Evolutionary conservation across 371 early-diverging fungal species (phyloP).

Genomic region (Rhizopus arrhizus): DNA sequence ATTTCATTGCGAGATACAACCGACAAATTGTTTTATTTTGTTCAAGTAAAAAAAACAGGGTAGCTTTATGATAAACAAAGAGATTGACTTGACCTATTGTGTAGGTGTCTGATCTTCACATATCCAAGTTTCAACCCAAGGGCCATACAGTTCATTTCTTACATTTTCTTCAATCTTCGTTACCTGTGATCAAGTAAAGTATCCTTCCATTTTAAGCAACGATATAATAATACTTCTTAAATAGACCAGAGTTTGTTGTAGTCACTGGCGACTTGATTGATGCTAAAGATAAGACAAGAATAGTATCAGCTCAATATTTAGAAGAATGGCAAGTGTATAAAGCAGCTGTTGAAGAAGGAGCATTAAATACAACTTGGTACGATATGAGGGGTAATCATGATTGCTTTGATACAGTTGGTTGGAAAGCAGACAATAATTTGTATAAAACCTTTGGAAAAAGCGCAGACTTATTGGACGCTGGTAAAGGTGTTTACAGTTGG

Average conservation of each 20-base stretch:
- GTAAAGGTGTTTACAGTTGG: slow-evolving; percentile 62
- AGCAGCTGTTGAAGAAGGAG: slow-evolving; percentile 58
- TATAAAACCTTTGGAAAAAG: slow-evolving; percentile 59
- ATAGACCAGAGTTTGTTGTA: slow-evolving; percentile 66
- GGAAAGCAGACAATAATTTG: slow-evolving; percentile 64
- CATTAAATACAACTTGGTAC: slow-evolving; percentile 61
- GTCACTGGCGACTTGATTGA: slow-evolving; percentile 87
- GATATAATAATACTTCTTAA: not conserved
- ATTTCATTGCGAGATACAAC: slow-evolving; percentile 41
- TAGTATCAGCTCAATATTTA: slow-evolving; percentile 71
- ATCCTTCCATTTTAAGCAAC: not conserved
- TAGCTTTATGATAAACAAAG: slow-evolving; percentile 13
- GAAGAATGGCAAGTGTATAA: slow-evolving; percentile 87
- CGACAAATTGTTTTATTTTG: slow-evolving; percentile 63
- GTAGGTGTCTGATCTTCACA: slow-evolving; percentile 85
- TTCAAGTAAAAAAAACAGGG: slow-evolving; percentile 48
- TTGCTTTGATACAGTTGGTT: slow-evolving; percentile 76
- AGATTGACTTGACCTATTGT: not conserved
- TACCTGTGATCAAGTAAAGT: slow-evolving; percentile 58
- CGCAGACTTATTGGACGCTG: slow-evolving; percentile 46
- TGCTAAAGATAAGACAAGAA: slow-evolving; percentile 69
- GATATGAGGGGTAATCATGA: slow-evolving; percentile 90
- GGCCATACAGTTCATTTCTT: slow-evolving; percentile 78
- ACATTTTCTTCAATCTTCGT: slow-evolving; percentile 70
- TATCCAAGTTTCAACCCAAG: slow-evolving; percentile 66